Evolutionary conservation across 2,329 filamentous ascomycete species (phyloP).

Genomic region (Balansia obtecta): DNA sequence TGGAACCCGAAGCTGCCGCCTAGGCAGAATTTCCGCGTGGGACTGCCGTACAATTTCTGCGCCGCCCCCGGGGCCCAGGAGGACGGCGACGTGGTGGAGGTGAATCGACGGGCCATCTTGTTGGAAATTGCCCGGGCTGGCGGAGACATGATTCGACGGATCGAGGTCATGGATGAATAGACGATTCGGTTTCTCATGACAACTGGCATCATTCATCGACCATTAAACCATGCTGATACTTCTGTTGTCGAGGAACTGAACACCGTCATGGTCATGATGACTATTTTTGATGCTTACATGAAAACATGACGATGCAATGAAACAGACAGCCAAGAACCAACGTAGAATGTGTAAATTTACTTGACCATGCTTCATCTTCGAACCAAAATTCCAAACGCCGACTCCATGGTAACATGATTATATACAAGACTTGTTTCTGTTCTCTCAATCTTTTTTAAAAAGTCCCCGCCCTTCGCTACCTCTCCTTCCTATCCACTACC

Average conservation of each 20-base stretch:
- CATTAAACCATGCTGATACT: no score
- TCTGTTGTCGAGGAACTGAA: no score
- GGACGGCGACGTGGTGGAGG: constrained; percentile 35
- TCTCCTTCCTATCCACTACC: constrained; percentile 31
- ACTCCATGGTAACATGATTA: constrained; percentile 14
- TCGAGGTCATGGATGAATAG: constrained; percentile 34
- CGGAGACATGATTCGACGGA: constrained; percentile 53
- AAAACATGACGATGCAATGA: neutral
- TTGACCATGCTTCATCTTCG: constrained; percentile 1
- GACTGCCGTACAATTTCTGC: constrained; percentile 49
- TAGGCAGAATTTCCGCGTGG: constrained; percentile 53
- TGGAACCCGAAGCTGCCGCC: constrained; percentile 43
- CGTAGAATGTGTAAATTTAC: neutral
- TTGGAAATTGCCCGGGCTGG: constrained; percentile 61
- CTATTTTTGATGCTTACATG: no score
- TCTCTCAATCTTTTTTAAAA: neutral
- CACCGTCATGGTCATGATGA: no score
- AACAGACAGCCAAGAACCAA: no score
- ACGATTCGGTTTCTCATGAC: no score
- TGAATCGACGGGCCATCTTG: constrained; percentile 57
- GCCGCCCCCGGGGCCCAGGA: constrained; percentile 12
- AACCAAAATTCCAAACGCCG: constrained; percentile 9
- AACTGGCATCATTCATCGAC: no score
- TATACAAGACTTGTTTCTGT: constrained; percentile 20
- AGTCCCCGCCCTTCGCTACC: neutral